Percentiles rank a stretch among this genome's conserved stretches.
These are phyloP conservation scores for Murraya paniculata DNA, from an alignment of 345 rosid genomes.

Conservation along the genomic window DNA sequence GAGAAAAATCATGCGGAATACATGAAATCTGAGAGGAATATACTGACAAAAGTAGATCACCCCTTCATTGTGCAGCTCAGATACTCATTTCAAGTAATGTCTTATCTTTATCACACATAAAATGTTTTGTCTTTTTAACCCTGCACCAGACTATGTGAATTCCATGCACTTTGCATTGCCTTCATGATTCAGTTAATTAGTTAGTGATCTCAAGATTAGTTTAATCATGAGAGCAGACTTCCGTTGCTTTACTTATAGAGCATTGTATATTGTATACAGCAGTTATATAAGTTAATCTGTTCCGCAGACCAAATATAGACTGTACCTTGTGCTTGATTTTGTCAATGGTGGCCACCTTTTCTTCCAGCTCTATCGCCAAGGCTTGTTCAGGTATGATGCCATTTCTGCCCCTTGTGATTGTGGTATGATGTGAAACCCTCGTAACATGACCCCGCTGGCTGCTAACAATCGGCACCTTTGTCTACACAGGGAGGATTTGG, in stretches of 20 bases:
- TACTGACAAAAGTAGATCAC: constrained; percentile 44
- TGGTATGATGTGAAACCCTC: not conserved
- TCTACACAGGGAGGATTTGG: constrained; percentile 40
- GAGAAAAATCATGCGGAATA: constrained; percentile 48
- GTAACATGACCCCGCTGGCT: not conserved
- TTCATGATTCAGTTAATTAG: not conserved
- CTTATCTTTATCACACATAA: not conserved
- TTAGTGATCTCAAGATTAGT: not conserved
- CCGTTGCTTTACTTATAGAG: not conserved
- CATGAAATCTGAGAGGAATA: constrained; percentile 52
- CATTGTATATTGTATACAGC: not conserved
- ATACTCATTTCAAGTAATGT: constrained; percentile 42
- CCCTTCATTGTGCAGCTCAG: constrained; percentile 52
- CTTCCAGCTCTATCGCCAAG: constrained; percentile 49
- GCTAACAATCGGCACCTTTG: not conserved
- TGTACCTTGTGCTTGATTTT: constrained; percentile 47
- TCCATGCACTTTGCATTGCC: not conserved
- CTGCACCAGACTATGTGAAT: not conserved
- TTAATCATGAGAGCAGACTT: not conserved
- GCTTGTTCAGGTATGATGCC: constrained; percentile 41
- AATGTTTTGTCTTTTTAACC: not conserved
- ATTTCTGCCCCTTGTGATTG: not conserved
- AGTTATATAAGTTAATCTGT: not conserved
- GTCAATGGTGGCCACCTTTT: constrained; percentile 49
- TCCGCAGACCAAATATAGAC: constrained; percentile 47